Conservation (phyloP, 129 eudicot species). For the Centaurea solstitialis region DNA sequence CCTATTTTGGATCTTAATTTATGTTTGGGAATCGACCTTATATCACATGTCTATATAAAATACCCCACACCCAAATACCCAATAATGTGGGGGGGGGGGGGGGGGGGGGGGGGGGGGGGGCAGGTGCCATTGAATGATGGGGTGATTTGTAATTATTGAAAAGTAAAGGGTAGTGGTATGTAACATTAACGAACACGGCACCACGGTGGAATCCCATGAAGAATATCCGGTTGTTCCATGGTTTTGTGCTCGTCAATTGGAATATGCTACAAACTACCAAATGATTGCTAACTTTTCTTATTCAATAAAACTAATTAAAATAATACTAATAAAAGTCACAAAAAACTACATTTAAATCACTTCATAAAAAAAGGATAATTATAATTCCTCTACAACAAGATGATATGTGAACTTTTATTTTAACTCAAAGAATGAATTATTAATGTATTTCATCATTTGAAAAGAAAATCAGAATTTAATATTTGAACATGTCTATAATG, state of each 20-base stretch:
- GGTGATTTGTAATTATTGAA: background rate
- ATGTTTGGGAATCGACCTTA: background rate
- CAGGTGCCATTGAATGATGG: background rate
- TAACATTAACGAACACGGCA: constrained; percentile 12
- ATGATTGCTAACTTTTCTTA: constrained; percentile 4
- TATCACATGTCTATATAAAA: background rate
- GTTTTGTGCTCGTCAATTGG: constrained; percentile 29
- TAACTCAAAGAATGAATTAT: too few species aligned
- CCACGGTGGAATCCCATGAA: constrained; percentile 25
- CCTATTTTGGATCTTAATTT: background rate
- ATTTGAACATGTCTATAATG: too few species aligned
- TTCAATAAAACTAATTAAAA: background rate
- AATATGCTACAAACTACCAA: constrained; percentile 32
- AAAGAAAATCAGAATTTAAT: too few species aligned
- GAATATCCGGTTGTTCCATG: constrained; percentile 34
- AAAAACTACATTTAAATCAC: background rate
- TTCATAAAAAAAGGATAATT: too few species aligned
- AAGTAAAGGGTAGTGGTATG: constrained; percentile 13
- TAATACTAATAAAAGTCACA: background rate
- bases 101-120: too few species aligned
- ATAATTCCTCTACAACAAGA: too few species aligned
- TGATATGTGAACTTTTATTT: too few species aligned
- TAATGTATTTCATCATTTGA: background rate
- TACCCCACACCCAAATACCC: background rate
- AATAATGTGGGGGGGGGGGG: background rate